Evolutionary conservation across 1,284 basidiomycete genomes (phyloP).

Genomic region (Erythrobasidium hasegawianum): DNA sequence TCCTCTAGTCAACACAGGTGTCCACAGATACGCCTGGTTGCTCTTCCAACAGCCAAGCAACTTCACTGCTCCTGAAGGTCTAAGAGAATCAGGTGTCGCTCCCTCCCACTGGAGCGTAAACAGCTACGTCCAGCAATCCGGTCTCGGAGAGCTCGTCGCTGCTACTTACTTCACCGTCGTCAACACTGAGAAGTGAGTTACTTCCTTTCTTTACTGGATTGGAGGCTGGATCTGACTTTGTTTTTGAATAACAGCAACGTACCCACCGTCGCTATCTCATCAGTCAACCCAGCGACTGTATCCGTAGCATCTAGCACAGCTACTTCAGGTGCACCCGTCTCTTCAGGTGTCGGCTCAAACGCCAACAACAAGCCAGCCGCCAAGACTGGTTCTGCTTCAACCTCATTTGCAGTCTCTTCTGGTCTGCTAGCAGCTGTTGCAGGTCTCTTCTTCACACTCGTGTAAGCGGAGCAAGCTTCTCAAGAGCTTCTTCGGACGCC

Average conservation of each 20-base stretch:
- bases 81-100: slow-evolving; percentile 54
- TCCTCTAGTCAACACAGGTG: slow-evolving; percentile 49
- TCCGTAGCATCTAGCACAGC: slow-evolving; percentile 36
- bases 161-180: slow-evolving; percentile 71
- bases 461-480: not conserved
- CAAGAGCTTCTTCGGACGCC: too few species aligned
- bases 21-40: slow-evolving; percentile 61
- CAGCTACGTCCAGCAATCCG: slow-evolving; percentile 51
- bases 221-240: too few species aligned
- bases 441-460: slow-evolving; percentile 25
- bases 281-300: slow-evolving; percentile 41
- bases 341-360: slow-evolving; percentile 40
- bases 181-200: slow-evolving; percentile 59
- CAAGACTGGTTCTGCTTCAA: slow-evolving; percentile 21
- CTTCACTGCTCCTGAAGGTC: slow-evolving; percentile 62
- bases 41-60: slow-evolving; percentile 61
- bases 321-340: slow-evolving; percentile 36
- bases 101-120: slow-evolving; percentile 58
- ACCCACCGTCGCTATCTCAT: slow-evolving; percentile 33
- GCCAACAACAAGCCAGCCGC: slow-evolving; percentile 37
- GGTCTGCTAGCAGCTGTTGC: slow-evolving; percentile 19
- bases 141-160: slow-evolving; percentile 49
- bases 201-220: slow-evolving; percentile 57
- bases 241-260: slow-evolving; percentile 14
- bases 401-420: slow-evolving; percentile 13